Percentiles rank a stretch among this genome's conserved stretches.
Conservation (phyloP, 129 eudicot genomes). For the Lactuca saligna region DNA sequence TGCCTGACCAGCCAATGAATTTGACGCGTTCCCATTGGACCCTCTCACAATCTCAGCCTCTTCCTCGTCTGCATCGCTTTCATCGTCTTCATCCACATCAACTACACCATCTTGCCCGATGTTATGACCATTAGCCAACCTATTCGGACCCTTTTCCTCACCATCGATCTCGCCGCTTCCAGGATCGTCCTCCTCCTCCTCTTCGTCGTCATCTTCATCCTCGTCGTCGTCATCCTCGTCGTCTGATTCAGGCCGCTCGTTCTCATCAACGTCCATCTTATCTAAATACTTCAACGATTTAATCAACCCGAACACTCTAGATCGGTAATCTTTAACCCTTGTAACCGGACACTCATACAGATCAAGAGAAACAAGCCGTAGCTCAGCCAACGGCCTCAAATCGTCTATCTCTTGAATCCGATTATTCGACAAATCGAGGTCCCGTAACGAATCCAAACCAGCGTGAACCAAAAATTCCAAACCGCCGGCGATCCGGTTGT, state of each 20-base stretch:
- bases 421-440: conserved; percentile 93
- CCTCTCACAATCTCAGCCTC: conserved; percentile 73
- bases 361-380: conserved; percentile 79
- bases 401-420: conserved; percentile 74
- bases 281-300: conserved; percentile 83
- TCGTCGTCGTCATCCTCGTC: conserved; percentile 85
- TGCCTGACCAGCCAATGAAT: conserved; percentile 27
- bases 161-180: conserved; percentile 98
- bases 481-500: conserved; percentile 85
- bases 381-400: conserved; percentile 79
- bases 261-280: conserved; percentile 89
- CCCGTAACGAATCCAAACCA: conserved; percentile 69
- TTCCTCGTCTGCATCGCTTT: conserved; percentile 97
- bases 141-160: conserved; percentile 47
- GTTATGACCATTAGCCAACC: conserved; percentile 51
- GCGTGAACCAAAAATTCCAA: conserved; percentile 75
- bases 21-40: conserved; percentile 32
- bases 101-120: conserved; percentile 66
- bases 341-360: conserved; percentile 97
- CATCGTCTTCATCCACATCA: conserved; percentile 96
- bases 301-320: conserved; percentile 91
- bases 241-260: conserved; percentile 87
- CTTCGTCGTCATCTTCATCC: conserved; percentile 59
- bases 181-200: conserved; percentile 83
- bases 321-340: conserved; percentile 85